phyloP scores from a whole-genome alignment of 768 basidiomycete genomes.

The Leccinum sublutescens region DNA sequence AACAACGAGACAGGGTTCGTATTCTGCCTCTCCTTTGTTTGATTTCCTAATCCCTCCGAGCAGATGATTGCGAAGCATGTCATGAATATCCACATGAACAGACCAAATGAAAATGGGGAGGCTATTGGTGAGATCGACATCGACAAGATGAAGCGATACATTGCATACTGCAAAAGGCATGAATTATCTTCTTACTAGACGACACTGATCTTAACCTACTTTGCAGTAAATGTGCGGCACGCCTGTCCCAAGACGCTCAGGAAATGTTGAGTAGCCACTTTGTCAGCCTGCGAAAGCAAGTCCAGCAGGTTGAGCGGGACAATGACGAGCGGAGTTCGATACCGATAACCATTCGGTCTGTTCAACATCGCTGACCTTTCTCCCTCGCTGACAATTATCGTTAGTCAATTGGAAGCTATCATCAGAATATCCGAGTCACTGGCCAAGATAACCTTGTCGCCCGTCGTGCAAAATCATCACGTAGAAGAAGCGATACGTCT shows the following conservation, averaged over 20 bases:
- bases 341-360: conserved; percentile 94
- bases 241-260: conserved; percentile 89
- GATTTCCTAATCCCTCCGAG: conserved; percentile 2
- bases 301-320: conserved; percentile 93
- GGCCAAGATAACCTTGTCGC: conserved; percentile 88
- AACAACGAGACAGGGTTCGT: conserved; percentile 80
- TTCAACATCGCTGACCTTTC: conserved; percentile 6
- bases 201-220: not conserved
- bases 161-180: conserved; percentile 93
- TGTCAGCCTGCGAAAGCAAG: conserved; percentile 87
- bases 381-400: conserved; percentile 4
- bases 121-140: conserved; percentile 87
- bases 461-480: conserved; percentile 86
- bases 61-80: conserved; percentile 96
- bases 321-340: conserved; percentile 98
- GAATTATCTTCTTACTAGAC: conserved; percentile 15
- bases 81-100: conserved; percentile 98
- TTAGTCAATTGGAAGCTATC: conserved; percentile 92
- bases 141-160: conserved; percentile 98
- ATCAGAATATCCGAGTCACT: conserved; percentile 98
- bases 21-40: not conserved
- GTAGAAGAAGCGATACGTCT: conserved; percentile 97
- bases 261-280: conserved; percentile 97
- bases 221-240: conserved; percentile 90
- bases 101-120: conserved; percentile 70